These are phyloP conservation scores for Pseudogymnoascus sp. DNA, from an alignment of 2,329 filamentous ascomycete genomes.

Conservation along the genomic window DNA sequence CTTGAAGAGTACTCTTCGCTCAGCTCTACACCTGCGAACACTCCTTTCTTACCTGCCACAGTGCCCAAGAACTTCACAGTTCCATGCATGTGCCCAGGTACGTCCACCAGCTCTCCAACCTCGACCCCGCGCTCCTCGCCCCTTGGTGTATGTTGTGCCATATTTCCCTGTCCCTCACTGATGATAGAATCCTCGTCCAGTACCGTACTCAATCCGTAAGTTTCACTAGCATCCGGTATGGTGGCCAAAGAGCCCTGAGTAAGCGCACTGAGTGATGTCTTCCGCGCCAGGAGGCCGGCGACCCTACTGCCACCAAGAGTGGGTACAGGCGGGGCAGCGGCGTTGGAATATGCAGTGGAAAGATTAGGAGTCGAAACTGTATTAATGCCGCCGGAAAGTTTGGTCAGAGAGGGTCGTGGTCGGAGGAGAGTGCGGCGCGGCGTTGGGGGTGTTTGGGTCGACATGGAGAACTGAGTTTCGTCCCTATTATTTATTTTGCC, in stretches of 20 bases:
- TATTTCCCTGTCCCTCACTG: slow-evolving; percentile 31
- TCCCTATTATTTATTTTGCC: slow-evolving; percentile 10
- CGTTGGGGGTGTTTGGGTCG: slow-evolving; percentile 18
- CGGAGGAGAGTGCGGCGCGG: slow-evolving; percentile 28
- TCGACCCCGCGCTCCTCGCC: slow-evolving; percentile 50
- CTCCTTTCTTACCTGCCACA: slow-evolving; percentile 82
- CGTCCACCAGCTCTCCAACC: slow-evolving; percentile 80
- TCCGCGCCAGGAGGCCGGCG: slow-evolving; percentile 49
- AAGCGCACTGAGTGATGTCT: slow-evolving; percentile 64
- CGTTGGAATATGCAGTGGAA: slow-evolving; percentile 30
- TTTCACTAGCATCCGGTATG: slow-evolving; percentile 60
- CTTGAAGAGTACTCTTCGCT: slow-evolving; percentile 69
- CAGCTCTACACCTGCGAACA: slow-evolving; percentile 89
- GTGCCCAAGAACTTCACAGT: slow-evolving; percentile 81
- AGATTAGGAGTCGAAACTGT: slow-evolving; percentile 56
- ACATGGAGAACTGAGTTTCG: slow-evolving; percentile 14
- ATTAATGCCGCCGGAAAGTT: slow-evolving; percentile 30
- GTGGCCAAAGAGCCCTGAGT: slow-evolving; percentile 56
- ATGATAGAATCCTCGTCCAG: slow-evolving; percentile 36
- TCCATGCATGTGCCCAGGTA: slow-evolving; percentile 88
- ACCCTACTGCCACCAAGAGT: slow-evolving; percentile 17
- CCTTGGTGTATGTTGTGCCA: slow-evolving; percentile 51
- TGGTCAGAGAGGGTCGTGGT: slow-evolving; percentile 25
- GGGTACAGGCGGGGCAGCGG: slow-evolving; percentile 8
- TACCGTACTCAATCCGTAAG: slow-evolving; percentile 54